phyloP scores from a whole-genome alignment of 2,329 filamentous ascomycete genomes.

The Xylaria digitata region DNA sequence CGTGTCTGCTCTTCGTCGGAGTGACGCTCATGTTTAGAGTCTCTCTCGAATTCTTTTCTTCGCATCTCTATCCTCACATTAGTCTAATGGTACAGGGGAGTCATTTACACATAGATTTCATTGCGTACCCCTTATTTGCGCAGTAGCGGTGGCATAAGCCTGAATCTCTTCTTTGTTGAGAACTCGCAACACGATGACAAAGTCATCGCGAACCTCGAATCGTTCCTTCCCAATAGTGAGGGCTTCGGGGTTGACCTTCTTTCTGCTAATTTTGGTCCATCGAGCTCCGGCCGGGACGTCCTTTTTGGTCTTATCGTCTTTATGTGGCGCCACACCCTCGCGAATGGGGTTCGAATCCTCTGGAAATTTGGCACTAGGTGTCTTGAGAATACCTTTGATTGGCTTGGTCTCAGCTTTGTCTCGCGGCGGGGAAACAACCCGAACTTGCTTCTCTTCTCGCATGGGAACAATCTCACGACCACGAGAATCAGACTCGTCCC shows the following conservation, averaged over 20 bases:
- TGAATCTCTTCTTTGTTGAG: slow-evolving; percentile 91
- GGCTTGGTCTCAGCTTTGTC: slow-evolving; percentile 73
- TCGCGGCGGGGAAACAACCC: slow-evolving; percentile 78
- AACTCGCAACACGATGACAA: slow-evolving; percentile 91
- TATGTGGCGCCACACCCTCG: slow-evolving; percentile 93
- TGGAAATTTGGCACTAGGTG: slow-evolving; percentile 83
- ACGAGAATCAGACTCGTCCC: slow-evolving; percentile 48
- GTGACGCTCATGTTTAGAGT: slow-evolving; percentile 40
- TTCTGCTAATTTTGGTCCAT: slow-evolving; percentile 93
- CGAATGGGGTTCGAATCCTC: slow-evolving; percentile 85
- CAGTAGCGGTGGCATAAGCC: slow-evolving; percentile 83
- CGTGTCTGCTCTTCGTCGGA: slow-evolving; percentile 46
- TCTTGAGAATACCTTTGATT: slow-evolving; percentile 86
- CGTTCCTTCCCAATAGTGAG: slow-evolving; percentile 88
- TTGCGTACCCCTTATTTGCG: slow-evolving; percentile 78
- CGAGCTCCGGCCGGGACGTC: slow-evolving; percentile 82
- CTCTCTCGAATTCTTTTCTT: slow-evolving; percentile 56
- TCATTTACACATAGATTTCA: neutral
- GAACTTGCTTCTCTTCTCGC: slow-evolving; percentile 62
- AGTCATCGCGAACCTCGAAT: slow-evolving; percentile 91
- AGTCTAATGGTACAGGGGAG: neutral
- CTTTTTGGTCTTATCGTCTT: slow-evolving; percentile 80
- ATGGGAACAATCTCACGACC: slow-evolving; percentile 55
- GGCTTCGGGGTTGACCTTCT: slow-evolving; percentile 89
- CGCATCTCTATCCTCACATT: slow-evolving; percentile 52